phyloP scores from a whole-genome alignment of 2,329 filamentous ascomycete species.

The Diplodia seriata region DNA sequence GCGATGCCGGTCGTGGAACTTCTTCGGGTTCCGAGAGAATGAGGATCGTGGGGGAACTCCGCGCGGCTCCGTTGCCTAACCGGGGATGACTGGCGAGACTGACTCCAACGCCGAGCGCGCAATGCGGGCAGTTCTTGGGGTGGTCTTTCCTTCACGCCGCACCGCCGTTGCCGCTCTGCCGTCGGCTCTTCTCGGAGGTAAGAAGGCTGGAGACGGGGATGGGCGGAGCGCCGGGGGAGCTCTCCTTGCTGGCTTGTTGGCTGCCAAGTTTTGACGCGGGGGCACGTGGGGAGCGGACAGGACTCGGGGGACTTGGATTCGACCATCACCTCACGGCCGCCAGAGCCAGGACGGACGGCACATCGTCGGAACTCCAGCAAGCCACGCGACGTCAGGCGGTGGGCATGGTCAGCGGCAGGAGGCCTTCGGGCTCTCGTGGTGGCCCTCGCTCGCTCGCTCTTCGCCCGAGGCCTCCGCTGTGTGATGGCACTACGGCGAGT shows the following conservation, averaged over 20 bases:
- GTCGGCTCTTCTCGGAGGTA: neutral
- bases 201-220: neutral
- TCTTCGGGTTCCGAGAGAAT: too few relatives aligned
- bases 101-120: neutral
- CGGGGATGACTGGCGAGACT: neutral
- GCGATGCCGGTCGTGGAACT: too few relatives aligned
- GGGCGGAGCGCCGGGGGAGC: too few relatives aligned
- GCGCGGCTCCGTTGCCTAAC: slow-evolving; percentile 13
- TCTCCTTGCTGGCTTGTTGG: neutral
- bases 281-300: neutral
- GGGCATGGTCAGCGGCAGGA: too few relatives aligned
- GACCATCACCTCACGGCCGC: slow-evolving; percentile 1
- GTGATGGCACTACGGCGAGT: too few relatives aligned
- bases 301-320: too few relatives aligned
- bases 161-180: neutral
- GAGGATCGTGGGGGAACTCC: slow-evolving; percentile 11
- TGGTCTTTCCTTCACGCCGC: neutral
- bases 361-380: slow-evolving; percentile 13
- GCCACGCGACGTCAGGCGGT: slow-evolving; percentile 25
- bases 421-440: neutral
- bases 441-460: neutral
- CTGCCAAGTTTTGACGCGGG: neutral
- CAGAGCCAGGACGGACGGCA: neutral
- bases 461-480: slow-evolving; percentile 10
- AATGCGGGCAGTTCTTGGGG: neutral